Percentiles rank a stretch among this genome's conserved stretches.
Conservation (phyloP, 306 rosid species). For the Pueraria montana region DNA sequence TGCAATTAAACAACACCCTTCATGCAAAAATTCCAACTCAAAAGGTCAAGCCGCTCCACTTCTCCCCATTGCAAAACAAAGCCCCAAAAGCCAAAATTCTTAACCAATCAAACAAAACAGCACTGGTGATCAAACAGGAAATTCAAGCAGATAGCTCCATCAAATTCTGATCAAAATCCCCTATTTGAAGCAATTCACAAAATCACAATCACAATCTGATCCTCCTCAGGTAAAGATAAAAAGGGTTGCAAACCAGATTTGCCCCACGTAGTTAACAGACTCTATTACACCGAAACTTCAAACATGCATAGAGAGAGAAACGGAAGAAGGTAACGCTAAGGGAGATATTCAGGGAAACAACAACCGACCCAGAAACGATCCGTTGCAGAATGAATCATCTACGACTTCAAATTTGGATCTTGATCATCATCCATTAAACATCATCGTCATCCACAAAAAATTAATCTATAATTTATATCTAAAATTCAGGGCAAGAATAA, state of each 20-base stretch:
- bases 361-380: slow-evolving; percentile 56
- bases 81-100: slow-evolving; percentile 30
- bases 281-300: no score
- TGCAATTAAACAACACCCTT: slow-evolving; percentile 45
- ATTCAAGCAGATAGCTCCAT: slow-evolving; percentile 38
- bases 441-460: slow-evolving; percentile 24
- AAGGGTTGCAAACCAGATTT: slow-evolving; percentile 17
- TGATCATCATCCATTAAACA: slow-evolving; percentile 29
- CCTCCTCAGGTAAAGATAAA: slow-evolving; percentile 33
- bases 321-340: slow-evolving; percentile 22
- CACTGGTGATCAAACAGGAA: slow-evolving; percentile 38
- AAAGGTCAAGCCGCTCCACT: slow-evolving; percentile 45
- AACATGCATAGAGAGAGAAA: not conserved
- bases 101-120: slow-evolving; percentile 49
- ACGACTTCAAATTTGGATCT: slow-evolving; percentile 50
- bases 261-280: slow-evolving; percentile 52
- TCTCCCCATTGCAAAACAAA: slow-evolving; percentile 48
- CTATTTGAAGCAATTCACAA: no score
- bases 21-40: slow-evolving; percentile 47
- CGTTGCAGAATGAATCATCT: slow-evolving; percentile 41
- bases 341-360: slow-evolving; percentile 32
- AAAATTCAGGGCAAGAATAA: slow-evolving; percentile 14
- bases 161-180: slow-evolving; percentile 42
- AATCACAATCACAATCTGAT: slow-evolving; percentile 47
- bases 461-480: slow-evolving; percentile 30